phyloP scores from a whole-genome alignment of 495 filamentous ascomycete species.

The Oidiodendron maius region DNA sequence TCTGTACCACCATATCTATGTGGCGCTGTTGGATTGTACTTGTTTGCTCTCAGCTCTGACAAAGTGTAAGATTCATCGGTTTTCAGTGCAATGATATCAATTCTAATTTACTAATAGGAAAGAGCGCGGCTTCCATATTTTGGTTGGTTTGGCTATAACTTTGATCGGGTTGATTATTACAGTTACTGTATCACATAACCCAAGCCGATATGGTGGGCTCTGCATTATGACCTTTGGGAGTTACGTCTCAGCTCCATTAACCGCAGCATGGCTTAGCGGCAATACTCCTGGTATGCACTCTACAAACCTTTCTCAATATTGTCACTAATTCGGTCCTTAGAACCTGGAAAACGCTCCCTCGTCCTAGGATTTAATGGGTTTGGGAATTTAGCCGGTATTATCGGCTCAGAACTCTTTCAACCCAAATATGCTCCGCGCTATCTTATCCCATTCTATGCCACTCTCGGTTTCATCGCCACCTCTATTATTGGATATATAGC shows the following conservation, averaged over 20 bases:
- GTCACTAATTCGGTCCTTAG: conserved; percentile 20
- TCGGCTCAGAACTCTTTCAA: conserved; percentile 39
- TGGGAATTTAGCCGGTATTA: conserved; percentile 52
- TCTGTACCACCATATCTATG: conserved; percentile 48
- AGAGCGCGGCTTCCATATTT: conserved; percentile 44
- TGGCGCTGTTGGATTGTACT: conserved; percentile 4
- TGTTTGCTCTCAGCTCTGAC: conserved; percentile 1
- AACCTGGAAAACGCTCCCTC: conserved; percentile 46
- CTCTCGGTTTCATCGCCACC: conserved; percentile 33
- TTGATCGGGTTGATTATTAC: conserved; percentile 38
- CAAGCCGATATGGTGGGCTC: conserved; percentile 40
- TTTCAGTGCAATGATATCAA: not conserved
- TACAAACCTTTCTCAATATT: not conserved
- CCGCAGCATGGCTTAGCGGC: conserved; percentile 50
- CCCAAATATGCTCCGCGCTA: conserved; percentile 35
- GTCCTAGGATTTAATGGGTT: conserved; percentile 55
- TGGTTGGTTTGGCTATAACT: conserved; percentile 38
- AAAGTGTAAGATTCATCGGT: not conserved
- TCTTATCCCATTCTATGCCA: conserved; percentile 35
- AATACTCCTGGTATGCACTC: conserved; percentile 33
- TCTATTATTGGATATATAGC: conserved; percentile 36
- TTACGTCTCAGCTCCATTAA: conserved; percentile 48
- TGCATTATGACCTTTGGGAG: conserved; percentile 49
- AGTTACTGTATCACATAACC: conserved; percentile 30
- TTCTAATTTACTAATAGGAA: too few species aligned